Conservation (phyloP, 306 rosid species). For the Oxytropis ochrocephala region DNA sequence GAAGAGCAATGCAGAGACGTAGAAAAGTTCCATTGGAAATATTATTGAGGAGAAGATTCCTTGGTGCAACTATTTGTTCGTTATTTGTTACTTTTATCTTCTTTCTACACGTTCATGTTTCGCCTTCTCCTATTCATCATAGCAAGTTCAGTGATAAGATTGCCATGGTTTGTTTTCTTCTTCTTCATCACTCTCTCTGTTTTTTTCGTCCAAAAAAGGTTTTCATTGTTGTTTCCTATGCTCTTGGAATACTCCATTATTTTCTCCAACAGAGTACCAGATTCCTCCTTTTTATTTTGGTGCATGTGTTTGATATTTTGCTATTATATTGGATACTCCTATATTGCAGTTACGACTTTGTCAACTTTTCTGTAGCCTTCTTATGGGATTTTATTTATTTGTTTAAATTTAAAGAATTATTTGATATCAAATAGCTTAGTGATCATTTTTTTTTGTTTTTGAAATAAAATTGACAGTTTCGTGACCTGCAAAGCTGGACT, state of each 20-base stretch:
- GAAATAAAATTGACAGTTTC: constrained; percentile 38
- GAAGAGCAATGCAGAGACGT: constrained; percentile 57
- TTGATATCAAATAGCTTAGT: constrained; percentile 1
- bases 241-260: neutral
- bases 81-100: constrained; percentile 47
- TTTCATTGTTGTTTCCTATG: neutral
- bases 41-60: constrained; percentile 40
- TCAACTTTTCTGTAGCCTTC: neutral
- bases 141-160: constrained; percentile 59
- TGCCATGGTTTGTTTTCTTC: constrained; percentile 42
- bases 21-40: constrained; percentile 33
- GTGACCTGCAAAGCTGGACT: constrained; percentile 76
- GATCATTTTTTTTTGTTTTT: neutral
- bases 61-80: constrained; percentile 53
- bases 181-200: neutral
- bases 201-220: neutral
- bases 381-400: neutral
- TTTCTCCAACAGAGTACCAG: neutral
- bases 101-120: constrained; percentile 52
- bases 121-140: constrained; percentile 46
- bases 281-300: neutral
- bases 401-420: neutral
- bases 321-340: too few species aligned
- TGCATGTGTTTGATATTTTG: neutral
- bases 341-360: too few species aligned